phyloP scores from a whole-genome alignment of 2,329 filamentous ascomycete genomes.

The Penicillium expansum region DNA sequence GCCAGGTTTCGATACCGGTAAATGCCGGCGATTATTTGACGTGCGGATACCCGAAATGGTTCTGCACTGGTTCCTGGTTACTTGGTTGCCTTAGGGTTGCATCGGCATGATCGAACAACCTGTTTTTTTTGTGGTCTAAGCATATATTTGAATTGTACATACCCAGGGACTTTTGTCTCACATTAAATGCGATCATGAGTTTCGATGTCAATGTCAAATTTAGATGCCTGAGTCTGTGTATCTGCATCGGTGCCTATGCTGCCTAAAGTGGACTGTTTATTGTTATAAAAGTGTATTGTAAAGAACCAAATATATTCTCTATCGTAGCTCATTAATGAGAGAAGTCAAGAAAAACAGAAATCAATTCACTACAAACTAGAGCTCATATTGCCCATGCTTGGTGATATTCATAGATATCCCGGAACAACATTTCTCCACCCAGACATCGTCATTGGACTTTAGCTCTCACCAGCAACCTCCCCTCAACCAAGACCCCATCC shows the following conservation, averaged over 20 bases:
- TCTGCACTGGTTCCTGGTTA: background rate
- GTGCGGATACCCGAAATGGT: constrained; percentile 2
- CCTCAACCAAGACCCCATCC: background rate
- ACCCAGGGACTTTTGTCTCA: constrained; percentile 9
- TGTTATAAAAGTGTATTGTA: background rate
- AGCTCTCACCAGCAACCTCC: constrained; percentile 8
- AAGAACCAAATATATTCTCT: background rate
- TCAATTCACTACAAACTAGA: background rate
- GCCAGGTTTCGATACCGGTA: background rate
- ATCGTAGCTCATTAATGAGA: background rate
- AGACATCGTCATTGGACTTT: constrained; percentile 20
- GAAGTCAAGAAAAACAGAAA: too few relatives aligned
- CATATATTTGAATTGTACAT: constrained; percentile 15
- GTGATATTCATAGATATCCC: background rate
- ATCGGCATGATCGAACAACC: background rate
- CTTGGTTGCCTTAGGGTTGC: constrained; percentile 1
- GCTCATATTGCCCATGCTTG: background rate
- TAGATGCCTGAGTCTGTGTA: background rate
- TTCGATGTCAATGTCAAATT: background rate
- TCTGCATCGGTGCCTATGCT: background rate
- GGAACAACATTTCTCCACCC: constrained; percentile 20
- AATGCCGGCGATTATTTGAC: background rate
- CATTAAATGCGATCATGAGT: background rate
- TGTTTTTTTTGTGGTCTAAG: background rate
- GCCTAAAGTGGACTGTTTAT: background rate